Evolutionary conservation across 495 filamentous ascomycete species (phyloP).

Genomic region (Neurospora sp.): DNA sequence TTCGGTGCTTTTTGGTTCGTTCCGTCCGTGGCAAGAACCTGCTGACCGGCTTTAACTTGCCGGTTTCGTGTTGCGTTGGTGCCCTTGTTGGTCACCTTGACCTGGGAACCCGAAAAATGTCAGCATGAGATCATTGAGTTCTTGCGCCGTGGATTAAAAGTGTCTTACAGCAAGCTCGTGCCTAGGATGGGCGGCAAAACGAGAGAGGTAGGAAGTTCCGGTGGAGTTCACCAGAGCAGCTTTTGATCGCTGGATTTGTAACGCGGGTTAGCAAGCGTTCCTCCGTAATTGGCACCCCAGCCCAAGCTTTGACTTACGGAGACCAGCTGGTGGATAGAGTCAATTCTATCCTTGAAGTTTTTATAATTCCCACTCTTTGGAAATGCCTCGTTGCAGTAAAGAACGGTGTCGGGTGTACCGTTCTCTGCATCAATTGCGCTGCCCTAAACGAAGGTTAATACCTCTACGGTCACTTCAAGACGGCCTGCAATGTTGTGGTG

Average conservation of each 20-base stretch:
- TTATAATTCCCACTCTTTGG: background rate
- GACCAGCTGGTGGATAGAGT: background rate
- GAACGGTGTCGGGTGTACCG: background rate
- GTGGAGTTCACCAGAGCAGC: background rate
- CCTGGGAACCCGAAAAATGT: background rate
- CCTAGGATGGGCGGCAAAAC: background rate
- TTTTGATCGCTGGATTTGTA: background rate
- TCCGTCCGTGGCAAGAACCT: background rate
- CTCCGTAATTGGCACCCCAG: background rate
- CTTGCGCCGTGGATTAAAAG: background rate
- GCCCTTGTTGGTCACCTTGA: background rate
- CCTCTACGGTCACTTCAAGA: background rate
- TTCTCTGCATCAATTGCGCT: background rate
- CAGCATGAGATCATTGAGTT: background rate
- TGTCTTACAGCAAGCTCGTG: background rate
- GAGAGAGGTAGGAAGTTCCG: background rate
- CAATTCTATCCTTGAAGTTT: background rate
- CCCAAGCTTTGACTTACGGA: background rate
- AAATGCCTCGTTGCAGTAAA: background rate
- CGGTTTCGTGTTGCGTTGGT: background rate
- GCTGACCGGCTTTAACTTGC: background rate
- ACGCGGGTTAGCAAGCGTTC: background rate
- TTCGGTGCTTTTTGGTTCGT: background rate
- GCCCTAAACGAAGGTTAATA: background rate
- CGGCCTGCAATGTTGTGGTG: background rate